Conservation (phyloP, 352 stramenopile species). For the Globisporangium ultimum region DNA sequence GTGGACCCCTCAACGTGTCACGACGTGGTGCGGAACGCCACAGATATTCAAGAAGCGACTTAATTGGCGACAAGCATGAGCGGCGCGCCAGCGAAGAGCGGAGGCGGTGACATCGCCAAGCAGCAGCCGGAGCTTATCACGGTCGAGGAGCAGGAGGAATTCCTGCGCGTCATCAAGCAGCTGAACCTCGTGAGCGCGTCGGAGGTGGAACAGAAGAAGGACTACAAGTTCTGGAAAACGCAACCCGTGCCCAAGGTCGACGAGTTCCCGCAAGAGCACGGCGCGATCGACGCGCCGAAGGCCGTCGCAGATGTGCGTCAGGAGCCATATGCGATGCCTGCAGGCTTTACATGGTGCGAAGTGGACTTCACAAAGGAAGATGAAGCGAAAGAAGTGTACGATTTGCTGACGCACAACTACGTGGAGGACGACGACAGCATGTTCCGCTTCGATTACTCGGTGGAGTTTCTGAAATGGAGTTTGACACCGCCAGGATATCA, state of each 20-base stretch:
- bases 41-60: neutral
- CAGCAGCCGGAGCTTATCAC: slow-evolving; percentile 31
- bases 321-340: slow-evolving; percentile 95
- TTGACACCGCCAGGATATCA: slow-evolving; percentile 92
- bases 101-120: slow-evolving; percentile 1
- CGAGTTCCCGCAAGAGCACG: slow-evolving; percentile 70
- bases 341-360: slow-evolving; percentile 92
- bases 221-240: slow-evolving; percentile 90
- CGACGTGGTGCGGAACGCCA: too few species aligned
- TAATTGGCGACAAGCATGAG: neutral
- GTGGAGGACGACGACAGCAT: slow-evolving; percentile 98
- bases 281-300: slow-evolving; percentile 93
- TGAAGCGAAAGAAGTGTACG: slow-evolving; percentile 93
- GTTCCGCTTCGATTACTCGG: slow-evolving; percentile 94
- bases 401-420: slow-evolving; percentile 97
- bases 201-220: slow-evolving; percentile 23
- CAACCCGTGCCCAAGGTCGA: slow-evolving; percentile 82
- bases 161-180: slow-evolving; percentile 62
- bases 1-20: neutral
- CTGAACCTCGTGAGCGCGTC: slow-evolving; percentile 42
- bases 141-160: slow-evolving; percentile 68
- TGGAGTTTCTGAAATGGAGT: slow-evolving; percentile 86
- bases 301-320: slow-evolving; percentile 85
- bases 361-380: slow-evolving; percentile 85
- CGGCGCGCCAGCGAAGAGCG: neutral